phyloP scores from a whole-genome alignment of 2,329 filamentous ascomycete genomes.

The Chlorencoelia australis region DNA sequence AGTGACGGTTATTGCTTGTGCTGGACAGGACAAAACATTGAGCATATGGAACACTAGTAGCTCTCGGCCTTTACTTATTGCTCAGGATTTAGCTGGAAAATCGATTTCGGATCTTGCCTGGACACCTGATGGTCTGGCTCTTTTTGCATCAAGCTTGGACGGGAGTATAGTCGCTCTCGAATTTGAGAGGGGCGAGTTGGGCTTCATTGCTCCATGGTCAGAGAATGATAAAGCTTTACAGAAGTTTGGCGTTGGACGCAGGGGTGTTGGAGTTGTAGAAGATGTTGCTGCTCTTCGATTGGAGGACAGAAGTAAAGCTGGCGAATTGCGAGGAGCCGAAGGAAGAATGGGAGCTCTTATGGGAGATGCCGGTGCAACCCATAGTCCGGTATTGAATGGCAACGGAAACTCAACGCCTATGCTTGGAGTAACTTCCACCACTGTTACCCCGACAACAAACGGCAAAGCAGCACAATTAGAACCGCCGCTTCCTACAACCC shows the following conservation, averaged over 20 bases:
- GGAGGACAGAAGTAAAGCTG: conserved; percentile 86
- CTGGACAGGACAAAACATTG: conserved; percentile 90
- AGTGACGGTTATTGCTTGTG: conserved; percentile 92
- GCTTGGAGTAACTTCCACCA: conserved; percentile 13
- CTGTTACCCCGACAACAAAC: conserved; percentile 13
- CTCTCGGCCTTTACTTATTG: conserved; percentile 78
- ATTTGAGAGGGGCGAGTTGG: conserved; percentile 81
- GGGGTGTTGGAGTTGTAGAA: conserved; percentile 84
- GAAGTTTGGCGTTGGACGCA: conserved; percentile 82
- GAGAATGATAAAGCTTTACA: conserved; percentile 90
- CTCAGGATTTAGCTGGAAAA: conserved; percentile 81
- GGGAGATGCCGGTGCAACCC: conserved; percentile 56
- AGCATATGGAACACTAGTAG: conserved; percentile 98
- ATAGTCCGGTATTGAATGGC: conserved; percentile 23
- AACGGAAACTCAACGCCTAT: conserved; percentile 20
- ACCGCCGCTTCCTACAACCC: conserved; percentile 30
- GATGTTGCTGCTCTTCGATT: conserved; percentile 80
- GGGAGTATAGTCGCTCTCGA: conserved; percentile 74
- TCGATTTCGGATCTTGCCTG: conserved; percentile 91
- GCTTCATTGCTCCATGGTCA: conserved; percentile 73
- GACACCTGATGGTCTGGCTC: conserved; percentile 80
- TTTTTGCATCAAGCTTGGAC: conserved; percentile 82
- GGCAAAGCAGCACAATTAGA: conserved; percentile 16
- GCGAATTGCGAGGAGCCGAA: conserved; percentile 80
- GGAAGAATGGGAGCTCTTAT: conserved; percentile 97